Base-by-base conservation (phyloP, 306 rosid genomes). In the Quercus dentata region DNA sequence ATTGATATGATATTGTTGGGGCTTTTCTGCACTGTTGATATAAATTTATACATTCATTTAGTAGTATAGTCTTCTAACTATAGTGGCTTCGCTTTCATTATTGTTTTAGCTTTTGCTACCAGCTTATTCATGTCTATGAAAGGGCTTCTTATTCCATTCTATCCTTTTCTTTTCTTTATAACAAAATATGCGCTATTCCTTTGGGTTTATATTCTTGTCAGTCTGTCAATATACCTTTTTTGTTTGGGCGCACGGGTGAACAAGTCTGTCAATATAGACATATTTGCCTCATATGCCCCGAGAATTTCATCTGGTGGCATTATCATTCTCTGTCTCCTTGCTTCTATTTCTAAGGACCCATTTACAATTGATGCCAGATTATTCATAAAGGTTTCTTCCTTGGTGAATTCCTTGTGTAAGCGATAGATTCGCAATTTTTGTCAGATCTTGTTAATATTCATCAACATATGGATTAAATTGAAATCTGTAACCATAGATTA, bases 71-170 rank as follows among this genome's bases (percentile, higher is more conserved):
- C 19, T 18, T 67, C 14, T 35, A 67, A 33, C 14, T 8, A 14
- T 67, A 3, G 51, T 35, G 35, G 71, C 51, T 49, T 31, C 71
- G n/a, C 2, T 33, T 13, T 67, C 19, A 33, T 65, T 65, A 19
- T 18, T 23, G 11, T 59, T 18, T 62, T 14, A 31, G 18, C 46
- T 65, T 30, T 79, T 73, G 55, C 28, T 61, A 52, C 44, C 21
- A 27, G 56, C 35, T 62, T 64, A 59, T 67, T 72, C n/a, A 65
- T 51, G 84, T 30, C 31, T 68, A 33, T n/a, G 44, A 54, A 12
- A 25, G 51, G 13, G 0, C n/a, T 11, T 63, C 27, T 73, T 76
- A 68, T 62, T 46, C 5, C 49, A 2, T 38, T 58, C 56, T 57
- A 31, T 68, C 70, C 15, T 62, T 78, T 57, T 44, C 4, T 46